Percentiles rank a stretch among this genome's conserved stretches.
Evolutionary conservation across 805 yeast genomes (phyloP).

Genomic region (Saccharomyces kudriavzevii): DNA sequence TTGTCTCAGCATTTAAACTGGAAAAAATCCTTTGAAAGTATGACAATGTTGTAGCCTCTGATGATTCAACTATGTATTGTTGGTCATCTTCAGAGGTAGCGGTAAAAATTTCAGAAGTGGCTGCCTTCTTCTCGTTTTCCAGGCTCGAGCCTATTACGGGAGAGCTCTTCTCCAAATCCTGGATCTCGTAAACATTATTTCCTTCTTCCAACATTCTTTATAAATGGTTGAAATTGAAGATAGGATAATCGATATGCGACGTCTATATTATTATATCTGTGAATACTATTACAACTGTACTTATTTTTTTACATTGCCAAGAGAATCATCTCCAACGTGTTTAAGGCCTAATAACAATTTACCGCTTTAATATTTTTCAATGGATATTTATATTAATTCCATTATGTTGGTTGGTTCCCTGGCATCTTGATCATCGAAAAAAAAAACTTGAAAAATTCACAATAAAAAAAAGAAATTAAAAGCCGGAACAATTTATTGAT

Average conservation of each 20-base stretch:
- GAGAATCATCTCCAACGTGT: neutral
- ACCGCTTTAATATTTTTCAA: neutral
- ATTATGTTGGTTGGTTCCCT: neutral
- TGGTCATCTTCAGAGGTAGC: neutral
- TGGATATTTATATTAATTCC: neutral
- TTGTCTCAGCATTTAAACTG: slow-evolving; percentile 42
- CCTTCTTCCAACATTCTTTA: neutral
- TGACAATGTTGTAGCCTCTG: slow-evolving; percentile 13
- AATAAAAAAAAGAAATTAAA: neutral
- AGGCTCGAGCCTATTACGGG: neutral
- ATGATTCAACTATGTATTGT: slow-evolving; percentile 8
- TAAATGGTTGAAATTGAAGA: neutral
- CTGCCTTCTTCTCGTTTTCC: neutral
- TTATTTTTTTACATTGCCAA: neutral
- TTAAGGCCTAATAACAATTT: neutral
- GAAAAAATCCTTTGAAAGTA: slow-evolving; percentile 17
- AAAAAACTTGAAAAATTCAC: neutral
- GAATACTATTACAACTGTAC: neutral
- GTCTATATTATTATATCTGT: neutral
- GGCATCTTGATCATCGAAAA: neutral
- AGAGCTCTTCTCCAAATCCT: neutral
- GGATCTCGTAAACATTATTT: neutral
- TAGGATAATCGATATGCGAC: neutral
- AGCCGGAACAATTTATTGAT: neutral
- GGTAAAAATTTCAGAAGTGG: neutral